These are phyloP conservation scores for Backusella mclennaniae DNA, from an alignment of 192 early-diverging fungal species.

Conservation along the genomic window DNA sequence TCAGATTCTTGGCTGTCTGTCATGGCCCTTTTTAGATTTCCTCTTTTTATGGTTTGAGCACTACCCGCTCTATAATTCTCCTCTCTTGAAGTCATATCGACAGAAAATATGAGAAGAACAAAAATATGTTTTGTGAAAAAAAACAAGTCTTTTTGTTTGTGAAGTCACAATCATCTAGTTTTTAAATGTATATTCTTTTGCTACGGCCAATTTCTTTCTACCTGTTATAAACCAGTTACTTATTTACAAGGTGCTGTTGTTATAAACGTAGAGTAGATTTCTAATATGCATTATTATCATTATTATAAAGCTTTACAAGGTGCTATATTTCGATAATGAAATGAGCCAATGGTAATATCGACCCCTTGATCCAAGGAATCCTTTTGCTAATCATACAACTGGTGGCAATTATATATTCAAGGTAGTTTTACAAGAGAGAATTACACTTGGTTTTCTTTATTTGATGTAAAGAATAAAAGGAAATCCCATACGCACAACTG, in stretches of 20 bases:
- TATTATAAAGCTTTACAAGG: too few species aligned
- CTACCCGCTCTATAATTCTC: background rate
- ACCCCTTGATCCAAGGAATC: background rate
- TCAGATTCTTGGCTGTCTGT: background rate
- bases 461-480: background rate
- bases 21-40: background rate
- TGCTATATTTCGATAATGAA: background rate
- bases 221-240: too few species aligned
- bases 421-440: background rate
- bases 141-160: background rate
- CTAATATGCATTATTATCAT: too few species aligned
- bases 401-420: background rate
- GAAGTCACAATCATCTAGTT: too few species aligned
- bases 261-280: too few species aligned
- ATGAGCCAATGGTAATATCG: background rate
- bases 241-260: too few species aligned
- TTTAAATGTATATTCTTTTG: too few species aligned
- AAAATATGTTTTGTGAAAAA: background rate
- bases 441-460: too few species aligned
- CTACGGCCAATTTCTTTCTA: too few species aligned
- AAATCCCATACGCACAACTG: background rate
- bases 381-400: background rate
- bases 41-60: background rate
- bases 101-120: background rate
- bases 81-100: background rate